Evolutionary conservation across 148 eudicot genomes (phyloP).

Genomic region (Diospyros lotus): DNA sequence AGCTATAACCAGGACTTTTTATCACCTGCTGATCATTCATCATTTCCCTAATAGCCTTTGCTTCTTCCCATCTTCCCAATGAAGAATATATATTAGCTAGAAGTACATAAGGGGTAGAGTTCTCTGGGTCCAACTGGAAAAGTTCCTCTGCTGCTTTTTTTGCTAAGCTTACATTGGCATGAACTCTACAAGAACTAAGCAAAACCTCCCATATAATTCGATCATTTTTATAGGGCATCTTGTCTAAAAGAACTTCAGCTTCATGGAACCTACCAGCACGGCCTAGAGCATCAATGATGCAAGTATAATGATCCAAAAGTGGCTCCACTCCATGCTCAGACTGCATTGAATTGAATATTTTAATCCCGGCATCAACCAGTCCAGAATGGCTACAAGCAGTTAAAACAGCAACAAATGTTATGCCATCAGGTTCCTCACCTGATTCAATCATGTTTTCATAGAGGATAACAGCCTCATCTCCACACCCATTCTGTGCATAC

Average conservation of each 20-base stretch:
- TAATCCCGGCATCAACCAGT: conserved; percentile 47
- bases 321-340: conserved; percentile 39
- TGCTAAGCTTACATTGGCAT: conserved; percentile 54
- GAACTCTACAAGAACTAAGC: conserved; percentile 73
- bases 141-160: conserved; percentile 63
- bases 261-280: conserved; percentile 74
- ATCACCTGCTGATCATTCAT: conserved; percentile 39
- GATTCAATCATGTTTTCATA: conserved; percentile 41
- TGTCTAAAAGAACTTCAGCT: conserved; percentile 47
- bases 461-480: conserved; percentile 51
- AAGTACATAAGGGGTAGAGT: conserved; percentile 63
- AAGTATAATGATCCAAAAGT: conserved; percentile 64
- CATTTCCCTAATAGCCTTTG: conserved; percentile 44
- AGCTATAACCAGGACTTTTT: conserved; percentile 64
- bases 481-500: conserved; percentile 68
- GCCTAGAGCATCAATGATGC: conserved; percentile 66
- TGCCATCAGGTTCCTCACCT: conserved; percentile 49
- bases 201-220: conserved; percentile 73
- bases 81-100: conserved; percentile 66
- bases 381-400: conserved; percentile 83
- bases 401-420: conserved; percentile 58
- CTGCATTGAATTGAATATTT: conserved; percentile 56
- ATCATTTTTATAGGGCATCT: conserved; percentile 56
- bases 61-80: conserved; percentile 78
- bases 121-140: conserved; percentile 44